A percentile compares a stretch with the other conserved stretches of the same genome.
These are phyloP conservation scores for Penicillium diatomitis DNA, from an alignment of 495 filamentous ascomycete genomes.

Conservation along the genomic window DNA sequence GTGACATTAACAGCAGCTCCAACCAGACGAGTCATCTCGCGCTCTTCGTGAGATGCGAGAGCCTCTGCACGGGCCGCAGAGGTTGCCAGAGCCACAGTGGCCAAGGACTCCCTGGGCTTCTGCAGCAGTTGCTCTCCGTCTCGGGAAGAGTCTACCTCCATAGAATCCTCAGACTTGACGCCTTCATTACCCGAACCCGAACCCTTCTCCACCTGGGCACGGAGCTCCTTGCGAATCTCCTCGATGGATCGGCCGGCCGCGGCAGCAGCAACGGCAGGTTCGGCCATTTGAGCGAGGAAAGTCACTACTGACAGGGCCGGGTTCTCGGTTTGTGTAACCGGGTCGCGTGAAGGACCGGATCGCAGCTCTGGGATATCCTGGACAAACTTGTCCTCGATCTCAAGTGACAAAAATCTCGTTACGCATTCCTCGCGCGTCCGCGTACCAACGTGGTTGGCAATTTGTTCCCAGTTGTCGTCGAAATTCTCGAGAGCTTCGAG, in stretches of 20 bases:
- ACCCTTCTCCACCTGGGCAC: constrained; percentile 60
- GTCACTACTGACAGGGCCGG: constrained; percentile 90
- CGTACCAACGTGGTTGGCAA: constrained; percentile 83
- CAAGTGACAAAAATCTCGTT: constrained; percentile 84
- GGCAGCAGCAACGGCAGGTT: constrained; percentile 79
- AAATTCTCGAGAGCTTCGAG: constrained; percentile 84
- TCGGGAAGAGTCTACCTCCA: constrained; percentile 52
- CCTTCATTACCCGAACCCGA: constrained; percentile 44
- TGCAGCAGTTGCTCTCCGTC: constrained; percentile 22
- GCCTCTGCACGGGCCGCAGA: constrained; percentile 79
- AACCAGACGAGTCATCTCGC: constrained; percentile 87
- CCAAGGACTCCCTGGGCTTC: constrained; percentile 41
- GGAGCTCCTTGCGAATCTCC: constrained; percentile 68
- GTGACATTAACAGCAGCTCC: constrained; percentile 76
- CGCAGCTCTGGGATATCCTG: constrained; percentile 63
- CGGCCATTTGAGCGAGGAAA: constrained; percentile 81
- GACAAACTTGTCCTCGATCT: constrained; percentile 83
- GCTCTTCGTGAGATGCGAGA: constrained; percentile 89
- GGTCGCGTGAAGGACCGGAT: constrained; percentile 62
- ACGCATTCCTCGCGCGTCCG: constrained; percentile 95
- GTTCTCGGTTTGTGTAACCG: constrained; percentile 84
- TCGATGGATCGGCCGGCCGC: constrained; percentile 79
- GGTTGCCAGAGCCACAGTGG: constrained; percentile 73
- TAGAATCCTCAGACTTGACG: constrained; percentile 56
- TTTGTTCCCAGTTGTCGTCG: constrained; percentile 90